Base-by-base conservation (phyloP, 192 early-diverging fungal species). In the Umbelopsis sp. region DNA sequence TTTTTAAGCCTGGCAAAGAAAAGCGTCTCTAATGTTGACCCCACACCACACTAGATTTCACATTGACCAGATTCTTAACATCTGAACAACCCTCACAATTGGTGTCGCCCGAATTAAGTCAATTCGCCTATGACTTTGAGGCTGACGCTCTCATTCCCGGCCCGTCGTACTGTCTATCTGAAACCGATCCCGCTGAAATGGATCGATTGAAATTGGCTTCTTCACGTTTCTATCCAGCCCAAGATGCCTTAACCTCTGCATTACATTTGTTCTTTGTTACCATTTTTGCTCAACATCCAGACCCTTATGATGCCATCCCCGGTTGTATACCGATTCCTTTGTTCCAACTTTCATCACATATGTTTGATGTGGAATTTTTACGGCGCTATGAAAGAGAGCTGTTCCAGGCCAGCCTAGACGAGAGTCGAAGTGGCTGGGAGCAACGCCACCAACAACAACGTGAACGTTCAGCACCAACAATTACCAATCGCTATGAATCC, bases 231-330 rank as follows among this genome's bases (percentile, higher is more conserved):
- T 72, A 71, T 52, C 78, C 78, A 18, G 78, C 78, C 1, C 70
- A 69, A 47, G 73, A 79, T 46, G 49, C 70, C 16, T 37, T 65
- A 6, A 53, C 73, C 11, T 68, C 73, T 46, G 78, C 78, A 13
- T 68, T 72, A 21, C 78, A 79, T 64, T 51, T 79, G 9, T 79
- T 79, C 41, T 79, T 79, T 35, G 66, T 70, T 52, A 74, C 78
- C 13, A 64, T 79, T 16, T 79, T 79, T 72, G 73, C 78, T 45
- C 61, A 66, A 22, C 73, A 79, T 72, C 73, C 73, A n/a, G 48
- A 53, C 18, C 41, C 66, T 5, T 74, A 74, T 52, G 35, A 69
- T 35, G 52, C 70, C 66, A 71, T 74, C 22, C 73, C 78, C 13
- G 58, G 66, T 6, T 74, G 72, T 23, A 69, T 68, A 50, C 73